A percentile compares a stretch with the other conserved stretches of the same genome.
phyloP scores from a whole-genome alignment of 176 grass and related monocot genomes.

The Panicum miliaceum region DNA sequence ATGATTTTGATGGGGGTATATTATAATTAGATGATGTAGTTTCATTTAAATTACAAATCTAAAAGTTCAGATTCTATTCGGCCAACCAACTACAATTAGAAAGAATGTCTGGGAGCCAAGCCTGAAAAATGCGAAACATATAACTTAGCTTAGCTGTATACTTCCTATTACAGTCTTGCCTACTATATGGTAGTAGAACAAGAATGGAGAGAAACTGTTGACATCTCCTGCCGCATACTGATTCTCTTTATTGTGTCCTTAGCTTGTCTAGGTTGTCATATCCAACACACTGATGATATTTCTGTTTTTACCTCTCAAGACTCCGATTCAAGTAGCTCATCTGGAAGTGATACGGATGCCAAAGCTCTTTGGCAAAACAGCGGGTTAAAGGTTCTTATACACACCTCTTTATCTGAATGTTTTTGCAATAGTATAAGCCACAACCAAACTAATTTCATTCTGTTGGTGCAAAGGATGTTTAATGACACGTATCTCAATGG shows the following conservation, averaged over 20 bases:
- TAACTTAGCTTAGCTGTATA: not conserved
- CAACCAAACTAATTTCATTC: constrained; percentile 7
- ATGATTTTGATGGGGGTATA: not conserved
- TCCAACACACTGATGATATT: constrained; percentile 16
- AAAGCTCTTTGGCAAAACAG: constrained; percentile 58
- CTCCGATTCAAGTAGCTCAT: constrained; percentile 92
- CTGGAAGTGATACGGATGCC: constrained; percentile 69
- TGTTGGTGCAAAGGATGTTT: constrained; percentile 31
- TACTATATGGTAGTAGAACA: constrained; percentile 22
- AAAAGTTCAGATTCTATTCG: not conserved
- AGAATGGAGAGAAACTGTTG: constrained; percentile 1
- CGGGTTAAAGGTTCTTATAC: constrained; percentile 62
- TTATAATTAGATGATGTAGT: not conserved
- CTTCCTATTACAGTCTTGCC: not conserved
- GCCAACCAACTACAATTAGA: not conserved
- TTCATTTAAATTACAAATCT: not conserved
- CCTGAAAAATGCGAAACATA: not conserved
- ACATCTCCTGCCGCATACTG: constrained; percentile 15
- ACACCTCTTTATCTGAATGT: constrained; percentile 25
- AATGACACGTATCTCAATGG: constrained; percentile 39
- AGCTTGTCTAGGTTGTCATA: constrained; percentile 19
- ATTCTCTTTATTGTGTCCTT: constrained; percentile 23
- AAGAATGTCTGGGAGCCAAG: constrained; percentile 3
- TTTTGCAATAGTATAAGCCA: constrained; percentile 20
- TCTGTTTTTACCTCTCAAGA: constrained; percentile 49